Conservation (phyloP, 768 basidiomycete species). For the Termitomyces heimii region DNA sequence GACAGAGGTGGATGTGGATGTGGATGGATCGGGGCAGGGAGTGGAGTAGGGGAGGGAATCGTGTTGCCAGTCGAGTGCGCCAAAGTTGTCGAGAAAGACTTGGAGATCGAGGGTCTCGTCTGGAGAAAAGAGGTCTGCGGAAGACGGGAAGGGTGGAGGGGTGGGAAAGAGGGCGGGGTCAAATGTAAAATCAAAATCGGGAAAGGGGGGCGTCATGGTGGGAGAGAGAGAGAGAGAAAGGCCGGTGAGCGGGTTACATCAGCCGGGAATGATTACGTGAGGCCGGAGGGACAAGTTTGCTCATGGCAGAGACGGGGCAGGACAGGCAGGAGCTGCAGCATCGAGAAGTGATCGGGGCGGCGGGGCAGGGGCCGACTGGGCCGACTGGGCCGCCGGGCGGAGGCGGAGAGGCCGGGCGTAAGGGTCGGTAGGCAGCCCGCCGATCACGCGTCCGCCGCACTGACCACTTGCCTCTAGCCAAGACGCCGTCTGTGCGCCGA, state of each 20-base stretch:
- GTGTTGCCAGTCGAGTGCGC: constrained; percentile 49
- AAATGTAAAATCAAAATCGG: constrained; percentile 69
- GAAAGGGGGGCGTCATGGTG: constrained; percentile 22
- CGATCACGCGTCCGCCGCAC: constrained; percentile 11
- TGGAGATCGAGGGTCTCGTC: constrained; percentile 75
- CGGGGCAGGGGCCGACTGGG: constrained; percentile 15
- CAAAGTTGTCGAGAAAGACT: constrained; percentile 79
- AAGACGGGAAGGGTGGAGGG: constrained; percentile 58
- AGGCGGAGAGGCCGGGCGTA: constrained; percentile 49
- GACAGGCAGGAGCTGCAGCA: too few relatives aligned
- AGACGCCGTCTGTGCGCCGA: constrained; percentile 75
- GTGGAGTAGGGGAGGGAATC: constrained; percentile 25
- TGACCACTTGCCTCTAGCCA: constrained; percentile 42
- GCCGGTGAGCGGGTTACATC: constrained; percentile 4
- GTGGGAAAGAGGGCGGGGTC: constrained; percentile 63
- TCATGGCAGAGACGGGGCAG: constrained; percentile 53
- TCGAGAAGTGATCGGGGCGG: too few relatives aligned
- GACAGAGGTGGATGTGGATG: too few relatives aligned
- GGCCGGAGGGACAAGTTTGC: too few relatives aligned
- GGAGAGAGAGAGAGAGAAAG: constrained; percentile 6
- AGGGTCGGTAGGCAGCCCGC: constrained; percentile 49
- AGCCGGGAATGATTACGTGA: constrained; percentile 28
- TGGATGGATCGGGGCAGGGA: constrained; percentile 31
- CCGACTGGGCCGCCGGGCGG: constrained; percentile 20
- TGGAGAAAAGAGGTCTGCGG: constrained; percentile 73